Base-by-base conservation (phyloP, 208 protist species). In the Acanthamoeba quina region DNA sequence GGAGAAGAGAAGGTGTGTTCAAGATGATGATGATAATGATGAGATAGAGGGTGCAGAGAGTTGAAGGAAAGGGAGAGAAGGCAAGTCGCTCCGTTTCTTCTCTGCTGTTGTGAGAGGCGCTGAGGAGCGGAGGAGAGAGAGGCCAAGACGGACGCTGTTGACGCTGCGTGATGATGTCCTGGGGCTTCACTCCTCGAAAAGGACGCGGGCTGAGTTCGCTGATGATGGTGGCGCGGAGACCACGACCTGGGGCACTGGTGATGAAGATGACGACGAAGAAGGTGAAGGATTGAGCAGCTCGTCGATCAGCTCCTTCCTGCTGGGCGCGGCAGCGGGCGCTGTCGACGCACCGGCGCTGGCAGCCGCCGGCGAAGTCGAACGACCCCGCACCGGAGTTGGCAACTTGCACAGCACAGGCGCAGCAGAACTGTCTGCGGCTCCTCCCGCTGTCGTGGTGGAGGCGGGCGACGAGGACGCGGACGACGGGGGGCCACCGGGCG, bases 251-350 rank as follows among this genome's bases (percentile, higher is more conserved):
- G 68, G 29, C 13, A 26, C 29, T 19, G 68, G 29, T 21, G 34
- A 34, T 47, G 68, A 44, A 34, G 29, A 31, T 15, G 68, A 10
- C 1, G n/a, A 10, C 1, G 37, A 34, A 0, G 68, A 19, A 26
- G 72, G 52, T 1, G 72, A n/a, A 37, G 72, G 72, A 19, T 82
- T 82, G 72, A 82, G 72, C 34, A 82, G 72, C 72, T 82, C 72
- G 21, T 82, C 37, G 37, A 82, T 82, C 6, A 82, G 72, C 26
- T 72, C 64, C 29, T 29, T 41, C 10, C 29, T 31, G 64, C 11
- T 72, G 26, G 64, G 29, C 10, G 72, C 6, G 17, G 72, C 4
- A 11, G n/a, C 37, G 10, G 72, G 13, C 2, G 64, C 64, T 10
- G 26, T 37, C 13, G 64, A 10, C 21, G 24, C 24, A 47, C 44